Conservation (phyloP, 2,329 filamentous ascomycete species). For the Escovopsis sp. region DNA sequence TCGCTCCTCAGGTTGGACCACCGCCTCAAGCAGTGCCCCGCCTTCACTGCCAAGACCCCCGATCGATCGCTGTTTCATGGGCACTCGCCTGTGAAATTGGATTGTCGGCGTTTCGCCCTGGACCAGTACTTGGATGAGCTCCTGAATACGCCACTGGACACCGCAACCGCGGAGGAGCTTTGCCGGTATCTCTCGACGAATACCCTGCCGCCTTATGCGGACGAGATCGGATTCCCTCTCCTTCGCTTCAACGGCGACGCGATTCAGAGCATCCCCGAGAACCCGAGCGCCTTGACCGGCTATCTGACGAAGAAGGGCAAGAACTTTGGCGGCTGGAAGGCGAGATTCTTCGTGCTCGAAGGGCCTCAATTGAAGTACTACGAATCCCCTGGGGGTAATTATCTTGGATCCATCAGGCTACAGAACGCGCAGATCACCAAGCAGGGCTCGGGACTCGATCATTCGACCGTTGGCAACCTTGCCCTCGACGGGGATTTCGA, state of each 20-base stretch:
- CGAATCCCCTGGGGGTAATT: constrained; percentile 76
- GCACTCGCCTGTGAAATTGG: constrained; percentile 84
- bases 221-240: constrained; percentile 32
- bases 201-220: constrained; percentile 44
- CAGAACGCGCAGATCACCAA: constrained; percentile 86
- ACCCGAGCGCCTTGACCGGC: constrained; percentile 61
- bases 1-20: constrained; percentile 73
- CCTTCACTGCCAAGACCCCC: constrained; percentile 61
- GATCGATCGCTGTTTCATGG: constrained; percentile 79
- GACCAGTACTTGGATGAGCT: constrained; percentile 77
- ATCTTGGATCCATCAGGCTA: constrained; percentile 87
- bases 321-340: constrained; percentile 98
- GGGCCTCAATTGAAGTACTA: constrained; percentile 68
- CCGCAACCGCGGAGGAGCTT: constrained; percentile 59
- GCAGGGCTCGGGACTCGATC: constrained; percentile 42
- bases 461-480: constrained; percentile 43
- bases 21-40: constrained; percentile 57
- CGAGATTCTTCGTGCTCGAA: constrained; percentile 47
- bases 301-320: constrained; percentile 95
- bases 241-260: constrained; percentile 1
- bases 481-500: constrained; percentile 57
- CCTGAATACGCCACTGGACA: constrained; percentile 68
- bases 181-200: constrained; percentile 74
- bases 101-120: constrained; percentile 66
- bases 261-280: constrained; percentile 36